Evolutionary conservation across 345 rosid species (phyloP).

Genomic region (Mallotus nudiflorus): DNA sequence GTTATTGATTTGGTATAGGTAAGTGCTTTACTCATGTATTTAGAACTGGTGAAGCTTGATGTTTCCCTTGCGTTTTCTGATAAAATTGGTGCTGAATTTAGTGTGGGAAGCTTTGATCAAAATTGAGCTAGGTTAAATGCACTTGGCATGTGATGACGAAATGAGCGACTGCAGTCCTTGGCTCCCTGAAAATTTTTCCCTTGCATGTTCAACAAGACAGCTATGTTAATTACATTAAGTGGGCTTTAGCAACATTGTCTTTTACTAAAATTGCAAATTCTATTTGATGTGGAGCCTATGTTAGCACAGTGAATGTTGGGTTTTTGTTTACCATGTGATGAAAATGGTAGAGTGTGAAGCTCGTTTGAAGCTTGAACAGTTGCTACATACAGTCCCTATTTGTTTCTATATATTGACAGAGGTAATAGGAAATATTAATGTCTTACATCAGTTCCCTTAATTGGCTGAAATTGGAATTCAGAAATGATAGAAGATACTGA

Average conservation of each 20-base stretch:
- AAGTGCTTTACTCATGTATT: not conserved
- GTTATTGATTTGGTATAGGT: not conserved
- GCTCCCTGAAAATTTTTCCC: not conserved
- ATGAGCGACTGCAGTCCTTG: not conserved
- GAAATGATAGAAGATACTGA: not conserved
- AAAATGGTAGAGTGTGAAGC: not conserved
- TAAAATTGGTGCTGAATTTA: too few species aligned
- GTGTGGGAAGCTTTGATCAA: not conserved
- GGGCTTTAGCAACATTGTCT: not conserved
- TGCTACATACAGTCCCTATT: too few species aligned
- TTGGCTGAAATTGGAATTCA: not conserved
- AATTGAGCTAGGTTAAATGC: not conserved
- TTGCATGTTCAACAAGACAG: not conserved
- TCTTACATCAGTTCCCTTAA: too few species aligned
- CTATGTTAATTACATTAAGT: not conserved
- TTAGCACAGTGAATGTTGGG: not conserved
- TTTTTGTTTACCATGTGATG: not conserved
- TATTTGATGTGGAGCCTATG: not conserved
- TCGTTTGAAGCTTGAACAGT: too few species aligned
- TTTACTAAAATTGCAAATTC: not conserved
- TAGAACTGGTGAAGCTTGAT: too few species aligned
- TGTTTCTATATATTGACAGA: too few species aligned
- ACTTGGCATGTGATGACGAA: not conserved
- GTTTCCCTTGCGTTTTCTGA: not conserved
- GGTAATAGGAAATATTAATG: too few species aligned